These are phyloP conservation scores for Tetrahymena malaccensis DNA, from an alignment of 73 alveolate genomes.

Conservation along the genomic window DNA sequence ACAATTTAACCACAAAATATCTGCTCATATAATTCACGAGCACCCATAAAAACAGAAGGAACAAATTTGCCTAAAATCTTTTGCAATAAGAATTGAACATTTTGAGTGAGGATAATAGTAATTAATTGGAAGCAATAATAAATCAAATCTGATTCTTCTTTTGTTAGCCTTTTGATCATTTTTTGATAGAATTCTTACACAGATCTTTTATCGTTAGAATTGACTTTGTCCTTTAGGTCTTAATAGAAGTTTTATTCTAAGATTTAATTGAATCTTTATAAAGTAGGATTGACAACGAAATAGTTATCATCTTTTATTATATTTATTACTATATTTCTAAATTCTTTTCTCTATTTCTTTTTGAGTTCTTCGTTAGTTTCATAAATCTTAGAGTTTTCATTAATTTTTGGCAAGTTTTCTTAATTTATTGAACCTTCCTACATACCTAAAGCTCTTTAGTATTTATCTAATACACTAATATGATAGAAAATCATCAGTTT, in stretches of 20 bases:
- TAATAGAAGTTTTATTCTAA: not conserved
- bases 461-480: not conserved
- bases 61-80: not conserved
- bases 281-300: not conserved
- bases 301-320: not conserved
- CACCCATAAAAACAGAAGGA: not conserved
- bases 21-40: not conserved
- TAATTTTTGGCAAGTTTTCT: not conserved
- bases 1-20: not conserved
- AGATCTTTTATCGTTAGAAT: not conserved
- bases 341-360: not conserved
- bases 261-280: not conserved
- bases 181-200: not conserved
- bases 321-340: not conserved
- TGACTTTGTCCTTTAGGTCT: not conserved
- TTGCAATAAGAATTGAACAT: not conserved
- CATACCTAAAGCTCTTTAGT: not conserved
- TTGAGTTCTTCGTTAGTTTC: not conserved
- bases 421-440: not conserved
- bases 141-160: not conserved
- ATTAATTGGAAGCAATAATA: not conserved
- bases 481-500: not conserved
- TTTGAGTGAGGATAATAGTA: not conserved
- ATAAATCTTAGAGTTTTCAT: not conserved
- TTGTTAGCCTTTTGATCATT: not conserved